A percentile compares a stretch with the other conserved stretches of the same genome.
These are phyloP conservation scores for Diplodia scrobiculata DNA, from an alignment of 2,329 filamentous ascomycete species.

Conservation along the genomic window DNA sequence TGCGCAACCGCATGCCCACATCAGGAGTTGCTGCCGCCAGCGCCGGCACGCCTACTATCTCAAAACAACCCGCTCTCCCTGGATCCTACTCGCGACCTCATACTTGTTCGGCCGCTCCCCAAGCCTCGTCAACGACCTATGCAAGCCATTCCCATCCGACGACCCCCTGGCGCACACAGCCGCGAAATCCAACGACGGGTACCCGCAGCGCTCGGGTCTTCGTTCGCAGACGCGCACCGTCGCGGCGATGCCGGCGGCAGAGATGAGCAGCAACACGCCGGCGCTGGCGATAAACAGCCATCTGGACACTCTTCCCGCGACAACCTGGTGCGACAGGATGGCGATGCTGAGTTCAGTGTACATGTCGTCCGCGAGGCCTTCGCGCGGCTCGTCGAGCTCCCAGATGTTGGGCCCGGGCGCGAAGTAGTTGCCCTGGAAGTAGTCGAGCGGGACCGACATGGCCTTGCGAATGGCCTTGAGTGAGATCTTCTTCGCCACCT, in stretches of 20 bases:
- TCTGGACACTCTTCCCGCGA: slow-evolving; percentile 1
- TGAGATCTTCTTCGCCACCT: slow-evolving; percentile 11
- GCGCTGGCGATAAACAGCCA: slow-evolving; percentile 5
- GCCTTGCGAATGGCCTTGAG: slow-evolving; percentile 13
- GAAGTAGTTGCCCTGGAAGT: slow-evolving; percentile 24
- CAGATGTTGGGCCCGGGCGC: neutral
- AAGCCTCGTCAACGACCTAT: slow-evolving; percentile 6
- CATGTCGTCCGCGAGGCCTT: neutral
- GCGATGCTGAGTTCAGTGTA: slow-evolving; percentile 20
- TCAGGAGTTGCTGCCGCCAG: neutral
- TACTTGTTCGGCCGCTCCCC: slow-evolving; percentile 13
- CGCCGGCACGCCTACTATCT: neutral
- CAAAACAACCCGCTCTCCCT: slow-evolving; percentile 15
- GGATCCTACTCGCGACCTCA: slow-evolving; percentile 4
- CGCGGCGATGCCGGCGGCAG: neutral
- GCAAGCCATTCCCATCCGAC: neutral
- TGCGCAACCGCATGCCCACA: neutral
- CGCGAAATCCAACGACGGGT: slow-evolving; percentile 17
- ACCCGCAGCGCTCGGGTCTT: slow-evolving; percentile 5
- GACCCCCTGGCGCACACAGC: slow-evolving; percentile 9
- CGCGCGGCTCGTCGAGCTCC: slow-evolving; percentile 1
- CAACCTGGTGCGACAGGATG: slow-evolving; percentile 17
- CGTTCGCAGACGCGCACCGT: slow-evolving; percentile 1
- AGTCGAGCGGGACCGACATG: slow-evolving; percentile 19
- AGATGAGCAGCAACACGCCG: neutral